Evolutionary conservation across 176 grass and related monocot genomes (phyloP).

Genomic region (Ampelocalamus luodianensis): DNA sequence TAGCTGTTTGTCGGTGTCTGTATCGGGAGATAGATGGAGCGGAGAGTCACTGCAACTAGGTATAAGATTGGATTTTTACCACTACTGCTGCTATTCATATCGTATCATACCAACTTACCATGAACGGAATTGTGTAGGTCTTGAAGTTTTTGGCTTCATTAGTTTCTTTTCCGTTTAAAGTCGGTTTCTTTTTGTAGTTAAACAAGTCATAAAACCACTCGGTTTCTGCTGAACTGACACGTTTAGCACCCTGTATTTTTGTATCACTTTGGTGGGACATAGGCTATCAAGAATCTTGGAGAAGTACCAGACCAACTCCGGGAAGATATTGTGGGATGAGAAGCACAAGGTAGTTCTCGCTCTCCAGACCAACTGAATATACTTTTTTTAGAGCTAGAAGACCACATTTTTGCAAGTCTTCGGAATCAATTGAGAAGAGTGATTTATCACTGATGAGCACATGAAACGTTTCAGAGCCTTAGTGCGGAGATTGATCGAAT

Average conservation of each 20-base stretch:
- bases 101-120: neutral
- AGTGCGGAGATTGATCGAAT: conserved; percentile 83
- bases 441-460: conserved; percentile 12
- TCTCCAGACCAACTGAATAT: conserved; percentile 15
- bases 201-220: neutral
- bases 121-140: neutral
- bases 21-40: neutral
- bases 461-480: conserved; percentile 62
- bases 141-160: conserved; percentile 24
- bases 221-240: conserved; percentile 4
- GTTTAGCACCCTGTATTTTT: neutral
- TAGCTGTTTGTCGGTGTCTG: conserved; percentile 1
- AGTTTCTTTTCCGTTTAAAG: neutral
- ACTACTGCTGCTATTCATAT: neutral
- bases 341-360: conserved; percentile 77
- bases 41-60: neutral
- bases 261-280: conserved; percentile 3
- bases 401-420: neutral
- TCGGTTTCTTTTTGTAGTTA: neutral
- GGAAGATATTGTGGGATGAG: conserved; percentile 90
- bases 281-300: conserved; percentile 86
- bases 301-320: conserved; percentile 98
- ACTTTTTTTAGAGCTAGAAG: neutral
- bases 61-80: neutral
- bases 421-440: neutral